A percentile compares a stretch with the other conserved stretches of the same genome.
phyloP scores from a whole-genome alignment of 1,139 yeast genomes.

The Scheffersomyces quercinus region DNA sequence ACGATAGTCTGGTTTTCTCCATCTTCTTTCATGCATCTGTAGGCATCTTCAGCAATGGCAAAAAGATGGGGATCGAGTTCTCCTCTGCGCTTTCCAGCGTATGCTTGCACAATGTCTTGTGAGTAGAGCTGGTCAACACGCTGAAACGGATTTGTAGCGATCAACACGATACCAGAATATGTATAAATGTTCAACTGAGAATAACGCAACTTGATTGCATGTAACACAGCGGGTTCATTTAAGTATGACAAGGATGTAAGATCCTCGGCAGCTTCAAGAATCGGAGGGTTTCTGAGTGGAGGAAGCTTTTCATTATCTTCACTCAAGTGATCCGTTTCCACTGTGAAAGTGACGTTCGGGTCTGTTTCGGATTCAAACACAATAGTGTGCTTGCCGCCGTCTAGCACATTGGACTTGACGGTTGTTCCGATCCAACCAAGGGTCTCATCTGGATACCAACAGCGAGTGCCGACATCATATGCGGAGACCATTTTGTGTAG shows the following conservation, averaged over 20 bases:
- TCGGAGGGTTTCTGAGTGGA: constrained; percentile 89
- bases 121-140: constrained; percentile 88
- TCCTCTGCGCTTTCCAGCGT: constrained; percentile 89
- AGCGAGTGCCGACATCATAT: constrained; percentile 58
- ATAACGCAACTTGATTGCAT: constrained; percentile 89
- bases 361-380: constrained; percentile 66
- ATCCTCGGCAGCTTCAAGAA: constrained; percentile 92
- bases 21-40: constrained; percentile 88
- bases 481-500: constrained; percentile 22
- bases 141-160: constrained; percentile 96
- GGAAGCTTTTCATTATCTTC: constrained; percentile 65
- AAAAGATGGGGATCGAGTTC: constrained; percentile 95
- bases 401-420: constrained; percentile 54
- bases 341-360: constrained; percentile 45
- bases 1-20: constrained; percentile 90
- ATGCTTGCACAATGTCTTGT: constrained; percentile 89
- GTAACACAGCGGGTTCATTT: constrained; percentile 95
- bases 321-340: constrained; percentile 50
- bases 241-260: constrained; percentile 87
- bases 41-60: constrained; percentile 99
- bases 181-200: constrained; percentile 90
- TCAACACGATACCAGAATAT: constrained; percentile 93
- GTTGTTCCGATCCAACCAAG: constrained; percentile 93
- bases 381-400: constrained; percentile 55
- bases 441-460: constrained; percentile 91